A percentile compares a stretch with the other conserved stretches of the same genome.
Conservation (phyloP, 2,329 filamentous ascomycete species). For the Talaromyces piceae region DNA sequence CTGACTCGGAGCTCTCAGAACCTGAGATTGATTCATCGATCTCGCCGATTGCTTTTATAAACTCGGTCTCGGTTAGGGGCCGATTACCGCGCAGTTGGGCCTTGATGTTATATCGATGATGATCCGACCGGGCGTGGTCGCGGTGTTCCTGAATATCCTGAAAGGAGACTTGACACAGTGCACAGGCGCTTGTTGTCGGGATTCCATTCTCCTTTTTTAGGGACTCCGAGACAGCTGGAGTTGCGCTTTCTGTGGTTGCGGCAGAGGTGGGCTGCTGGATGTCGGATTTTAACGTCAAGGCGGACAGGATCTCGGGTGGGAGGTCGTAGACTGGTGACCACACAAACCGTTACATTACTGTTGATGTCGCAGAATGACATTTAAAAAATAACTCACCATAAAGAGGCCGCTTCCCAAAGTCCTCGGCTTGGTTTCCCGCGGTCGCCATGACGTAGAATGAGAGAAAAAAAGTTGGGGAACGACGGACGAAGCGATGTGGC, state of each 20-base stretch:
- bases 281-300: conserved; percentile 53
- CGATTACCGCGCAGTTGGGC: conserved; percentile 70
- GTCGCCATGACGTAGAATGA: conserved; percentile 8
- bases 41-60: conserved; percentile 76
- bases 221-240: conserved; percentile 22
- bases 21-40: conserved; percentile 89
- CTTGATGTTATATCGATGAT: conserved; percentile 92
- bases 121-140: conserved; percentile 78
- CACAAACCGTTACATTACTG: not conserved
- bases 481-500: not conserved
- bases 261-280: conserved; percentile 22
- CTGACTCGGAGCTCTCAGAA: conserved; percentile 60
- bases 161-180: conserved; percentile 69
- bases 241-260: conserved; percentile 16
- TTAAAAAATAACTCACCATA: conserved; percentile 5
- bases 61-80: conserved; percentile 70
- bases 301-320: conserved; percentile 63
- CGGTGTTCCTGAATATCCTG: conserved; percentile 70
- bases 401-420: conserved; percentile 8
- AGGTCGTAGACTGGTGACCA: conserved; percentile 66
- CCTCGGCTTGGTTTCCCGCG: conserved; percentile 1
- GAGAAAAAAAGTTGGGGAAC: not conserved
- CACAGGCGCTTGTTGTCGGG: conserved; percentile 63
- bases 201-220: conserved; percentile 31
- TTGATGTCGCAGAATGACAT: not conserved